Percentiles rank a stretch among this genome's conserved stretches.
Conservation (phyloP, 164 flowering plant genomes). For the grape (Vitis vinifera) region ASM3070453v1 NC_081811.1:6862001-6862500, state of each 20-base stretch:
- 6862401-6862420: neutral
- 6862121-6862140: neutral
- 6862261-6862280: neutral
- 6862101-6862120: neutral
- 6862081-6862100: too few relatives aligned
- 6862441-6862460: constrained; percentile 17
- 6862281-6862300: neutral
- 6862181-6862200: too few relatives aligned
- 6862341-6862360: neutral
- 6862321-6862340: neutral
- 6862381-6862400: neutral
- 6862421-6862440: neutral
- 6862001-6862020: too few relatives aligned
- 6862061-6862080: too few relatives aligned
- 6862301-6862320: neutral
- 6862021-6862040: too few relatives aligned
- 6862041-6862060: too few relatives aligned
- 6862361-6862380: neutral
- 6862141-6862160: neutral
- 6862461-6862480: constrained; percentile 16
- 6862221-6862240: too few relatives aligned
- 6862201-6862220: too few relatives aligned
- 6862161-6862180: neutral
- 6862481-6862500: constrained; percentile 11
- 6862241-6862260: neutral